Conservation (phyloP, 2,329 filamentous ascomycete species). For the Gaeumannomyces tritici region DNA sequence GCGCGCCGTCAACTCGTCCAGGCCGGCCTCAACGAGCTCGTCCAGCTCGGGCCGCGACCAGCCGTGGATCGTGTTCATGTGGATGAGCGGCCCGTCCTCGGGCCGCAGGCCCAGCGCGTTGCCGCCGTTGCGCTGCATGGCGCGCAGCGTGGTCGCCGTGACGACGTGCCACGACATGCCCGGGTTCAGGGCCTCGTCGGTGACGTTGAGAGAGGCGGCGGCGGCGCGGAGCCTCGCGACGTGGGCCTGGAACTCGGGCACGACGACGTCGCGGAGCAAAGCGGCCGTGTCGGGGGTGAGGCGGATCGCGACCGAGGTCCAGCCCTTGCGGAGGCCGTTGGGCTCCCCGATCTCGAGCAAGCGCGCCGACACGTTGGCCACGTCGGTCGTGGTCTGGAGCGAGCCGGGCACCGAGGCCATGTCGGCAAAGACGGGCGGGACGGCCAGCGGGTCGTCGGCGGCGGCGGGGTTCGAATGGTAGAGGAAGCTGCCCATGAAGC, state of each 20-base stretch:
- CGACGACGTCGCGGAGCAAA: slow-evolving; percentile 17
- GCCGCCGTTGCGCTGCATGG: slow-evolving; percentile 24
- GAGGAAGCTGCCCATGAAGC: not conserved
- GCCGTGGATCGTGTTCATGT: slow-evolving; percentile 18
- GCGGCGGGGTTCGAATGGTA: not conserved
- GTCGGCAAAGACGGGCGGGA: slow-evolving; percentile 14
- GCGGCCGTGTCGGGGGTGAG: slow-evolving; percentile 10
- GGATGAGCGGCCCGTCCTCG: slow-evolving; percentile 19
- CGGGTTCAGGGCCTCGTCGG: not conserved
- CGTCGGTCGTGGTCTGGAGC: slow-evolving; percentile 12
- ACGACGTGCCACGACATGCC: slow-evolving; percentile 25
- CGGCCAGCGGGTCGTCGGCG: slow-evolving; percentile 9
- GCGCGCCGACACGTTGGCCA: slow-evolving; percentile 16
- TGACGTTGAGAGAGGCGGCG: not conserved
- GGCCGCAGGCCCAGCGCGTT: slow-evolving; percentile 29
- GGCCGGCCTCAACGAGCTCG: slow-evolving; percentile 14
- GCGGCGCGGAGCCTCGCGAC: not conserved
- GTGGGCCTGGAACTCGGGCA: slow-evolving; percentile 10
- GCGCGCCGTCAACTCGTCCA: slow-evolving; percentile 12
- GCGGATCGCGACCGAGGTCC: slow-evolving; percentile 18
- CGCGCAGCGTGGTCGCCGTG: slow-evolving; percentile 19
- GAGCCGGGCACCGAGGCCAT: slow-evolving; percentile 13
- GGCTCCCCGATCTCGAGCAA: slow-evolving; percentile 14
- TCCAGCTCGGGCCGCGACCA: slow-evolving; percentile 20
- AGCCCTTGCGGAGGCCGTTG: slow-evolving; percentile 17